Evolutionary conservation across 768 basidiomycete genomes (phyloP).

Genomic region (Lyophyllum decastes): DNA sequence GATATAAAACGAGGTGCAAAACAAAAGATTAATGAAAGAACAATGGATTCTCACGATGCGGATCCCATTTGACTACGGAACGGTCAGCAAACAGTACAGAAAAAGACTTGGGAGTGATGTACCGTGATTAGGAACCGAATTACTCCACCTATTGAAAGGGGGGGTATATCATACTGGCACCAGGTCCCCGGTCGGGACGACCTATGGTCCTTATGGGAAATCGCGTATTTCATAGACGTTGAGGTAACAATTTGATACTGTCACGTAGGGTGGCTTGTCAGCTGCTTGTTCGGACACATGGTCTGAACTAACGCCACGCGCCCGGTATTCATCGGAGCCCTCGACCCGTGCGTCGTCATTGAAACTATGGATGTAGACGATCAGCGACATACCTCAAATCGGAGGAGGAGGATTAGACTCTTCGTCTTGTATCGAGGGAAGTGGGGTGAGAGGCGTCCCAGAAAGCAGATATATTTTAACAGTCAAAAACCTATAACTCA

Average conservation of each 20-base stretch:
- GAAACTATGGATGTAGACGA: slow-evolving; percentile 44
- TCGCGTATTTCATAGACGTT: slow-evolving; percentile 61
- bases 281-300: slow-evolving; percentile 69
- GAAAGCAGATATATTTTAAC: no score
- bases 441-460: no score
- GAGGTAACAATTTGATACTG: slow-evolving; percentile 54
- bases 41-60: slow-evolving; percentile 37
- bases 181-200: no score
- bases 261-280: slow-evolving; percentile 52
- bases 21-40: slow-evolving; percentile 63
- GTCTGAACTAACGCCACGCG: slow-evolving; percentile 38
- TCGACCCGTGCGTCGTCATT: slow-evolving; percentile 66
- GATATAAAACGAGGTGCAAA: slow-evolving; percentile 49
- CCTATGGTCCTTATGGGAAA: slow-evolving; percentile 65
- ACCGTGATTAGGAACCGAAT: slow-evolving; percentile 61
- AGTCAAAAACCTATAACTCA: slow-evolving; percentile 44
- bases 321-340: slow-evolving; percentile 77
- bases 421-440: slow-evolving; percentile 76
- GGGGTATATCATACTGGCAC: no score
- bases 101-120: slow-evolving; percentile 16
- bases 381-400: neutral
- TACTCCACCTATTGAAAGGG: slow-evolving; percentile 72
- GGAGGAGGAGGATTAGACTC: slow-evolving; percentile 48
- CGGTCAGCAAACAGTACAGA: neutral
- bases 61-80: slow-evolving; percentile 51